A percentile compares a stretch with the other conserved stretches of the same genome.
These are phyloP conservation scores for Grosmannia serpens DNA, from an alignment of 2,329 filamentous ascomycete genomes.

Conservation along the genomic window DNA sequence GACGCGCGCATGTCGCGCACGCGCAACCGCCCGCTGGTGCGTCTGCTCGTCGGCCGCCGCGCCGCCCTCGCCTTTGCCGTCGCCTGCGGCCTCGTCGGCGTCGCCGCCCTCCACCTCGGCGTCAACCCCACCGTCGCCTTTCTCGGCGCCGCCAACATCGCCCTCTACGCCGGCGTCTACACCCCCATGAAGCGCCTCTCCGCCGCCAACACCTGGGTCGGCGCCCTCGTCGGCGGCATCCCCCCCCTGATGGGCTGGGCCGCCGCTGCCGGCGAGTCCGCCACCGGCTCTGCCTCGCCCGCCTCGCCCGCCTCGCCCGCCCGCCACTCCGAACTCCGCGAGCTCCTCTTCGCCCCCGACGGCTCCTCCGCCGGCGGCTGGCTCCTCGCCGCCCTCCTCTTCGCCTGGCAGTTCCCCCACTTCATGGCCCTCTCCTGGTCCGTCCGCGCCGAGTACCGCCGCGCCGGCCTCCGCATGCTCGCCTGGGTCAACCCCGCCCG, in stretches of 20 bases:
- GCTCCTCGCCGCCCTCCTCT: conserved; percentile 73
- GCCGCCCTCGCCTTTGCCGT: conserved; percentile 70
- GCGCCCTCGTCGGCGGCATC: conserved; percentile 83
- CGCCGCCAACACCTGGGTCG: conserved; percentile 87
- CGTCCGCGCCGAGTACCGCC: conserved; percentile 81
- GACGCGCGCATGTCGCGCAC: conserved; percentile 94
- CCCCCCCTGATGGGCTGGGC: conserved; percentile 98
- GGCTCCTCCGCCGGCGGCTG: conserved; percentile 66
- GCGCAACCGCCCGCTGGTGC: conserved; percentile 76
- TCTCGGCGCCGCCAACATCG: conserved; percentile 74
- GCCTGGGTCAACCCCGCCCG: conserved; percentile 76
- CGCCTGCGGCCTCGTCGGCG: conserved; percentile 57
- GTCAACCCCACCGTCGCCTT: conserved; percentile 90
- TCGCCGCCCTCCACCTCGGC: conserved; percentile 68
- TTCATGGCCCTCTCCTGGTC: conserved; percentile 90
- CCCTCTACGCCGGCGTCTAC: conserved; percentile 82
- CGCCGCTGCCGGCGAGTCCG: conserved; percentile 80
- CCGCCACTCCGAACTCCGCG: conserved; percentile 43
- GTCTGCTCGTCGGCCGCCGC: conserved; percentile 60
- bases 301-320: too few species aligned
- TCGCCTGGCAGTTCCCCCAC: conserved; percentile 96
- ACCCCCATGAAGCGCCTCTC: conserved; percentile 84
- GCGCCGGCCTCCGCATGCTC: conserved; percentile 59
- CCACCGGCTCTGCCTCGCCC: conserved; percentile 35
- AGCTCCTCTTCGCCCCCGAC: conserved; percentile 57